Base-by-base conservation (phyloP, 305 asterid genomes). In the Fraxinus dipetala region DNA sequence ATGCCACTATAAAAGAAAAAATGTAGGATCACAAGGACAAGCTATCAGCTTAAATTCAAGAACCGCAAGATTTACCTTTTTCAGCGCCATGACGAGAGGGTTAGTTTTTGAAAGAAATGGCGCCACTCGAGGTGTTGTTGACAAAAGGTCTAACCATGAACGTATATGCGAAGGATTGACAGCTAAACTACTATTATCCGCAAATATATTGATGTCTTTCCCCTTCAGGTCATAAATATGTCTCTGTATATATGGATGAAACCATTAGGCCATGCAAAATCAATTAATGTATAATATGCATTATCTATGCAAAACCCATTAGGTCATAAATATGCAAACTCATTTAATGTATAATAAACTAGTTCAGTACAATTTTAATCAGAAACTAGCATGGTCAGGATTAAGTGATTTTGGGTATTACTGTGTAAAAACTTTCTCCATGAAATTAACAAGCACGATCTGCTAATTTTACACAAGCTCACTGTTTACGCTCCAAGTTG, bases 61-160 rank as follows among this genome's bases (percentile, higher is more conserved):
- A 65, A 45, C 10, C 1, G 59, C 80, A 51, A 56, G 61, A 32
- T 34, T 54, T 80, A 94, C 98, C 98, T 94, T 92, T 88, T 90
- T 91, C 78, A 94, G 90, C 20, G 98, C 99, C 90, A 80, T 81
- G 86, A 96, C 87, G 54, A 96, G 89, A 54, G 94, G 97, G 77
- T 94, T 96, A 76, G 82, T 90, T 88, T 90, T 94, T 45, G 95
- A 75, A 81, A 94, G 92, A 86, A 91, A 95, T 83, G 99, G 98
- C 32, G 98, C 98, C 81, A 93, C 96, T 80, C 98, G 89, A 77
- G 99, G 97, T 56, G 98, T 92, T 76, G 90, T 86, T 5, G 98
- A 94, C 86, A 95, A 85, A 85, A 87, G 92, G 84, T 89, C 89
- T 78, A 92, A 86, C 99, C 99, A 95, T 2, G 97, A 91, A 54